These are phyloP conservation scores for Cladobotryum protrusum DNA, from an alignment of 2,329 filamentous ascomycete species.

Conservation along the genomic window DNA sequence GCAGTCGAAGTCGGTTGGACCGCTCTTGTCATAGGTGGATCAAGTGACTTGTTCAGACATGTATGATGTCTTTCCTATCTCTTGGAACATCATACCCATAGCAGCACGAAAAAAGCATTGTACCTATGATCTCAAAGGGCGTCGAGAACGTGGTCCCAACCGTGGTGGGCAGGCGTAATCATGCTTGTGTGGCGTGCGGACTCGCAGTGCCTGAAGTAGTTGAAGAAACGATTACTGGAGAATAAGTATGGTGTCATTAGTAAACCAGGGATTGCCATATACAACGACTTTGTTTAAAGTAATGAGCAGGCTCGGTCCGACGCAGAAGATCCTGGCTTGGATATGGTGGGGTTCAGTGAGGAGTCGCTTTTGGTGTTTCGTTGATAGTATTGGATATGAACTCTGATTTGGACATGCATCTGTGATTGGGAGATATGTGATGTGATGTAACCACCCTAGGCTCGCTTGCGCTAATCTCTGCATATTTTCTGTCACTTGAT, in stretches of 20 bases:
- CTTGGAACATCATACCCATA: not conserved
- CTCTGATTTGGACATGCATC: not conserved
- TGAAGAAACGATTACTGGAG: no score
- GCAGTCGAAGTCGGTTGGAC: not conserved
- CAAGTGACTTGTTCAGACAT: no score
- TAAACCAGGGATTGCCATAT: no score
- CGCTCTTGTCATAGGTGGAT: not conserved
- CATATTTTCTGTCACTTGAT: not conserved
- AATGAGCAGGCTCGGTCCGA: no score
- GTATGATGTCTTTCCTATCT: no score
- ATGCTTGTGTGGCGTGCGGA: not conserved
- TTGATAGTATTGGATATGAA: no score
- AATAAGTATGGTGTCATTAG: no score
- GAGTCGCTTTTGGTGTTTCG: no score
- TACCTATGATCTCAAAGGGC: not conserved
- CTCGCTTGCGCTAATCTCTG: conserved; percentile 2
- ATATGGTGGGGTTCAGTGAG: no score
- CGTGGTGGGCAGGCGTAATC: not conserved
- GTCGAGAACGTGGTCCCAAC: not conserved
- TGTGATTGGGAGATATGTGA: not conserved
- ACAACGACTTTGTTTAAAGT: no score
- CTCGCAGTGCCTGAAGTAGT: no score
- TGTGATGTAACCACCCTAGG: conserved; percentile 1
- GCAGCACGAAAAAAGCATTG: not conserved
- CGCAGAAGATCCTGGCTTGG: no score